Evolutionary conservation across 257 asterid species (phyloP), one percentile per base, ranked within the genome.

Genomic region (Nicotiana benthamiana): DNA sequence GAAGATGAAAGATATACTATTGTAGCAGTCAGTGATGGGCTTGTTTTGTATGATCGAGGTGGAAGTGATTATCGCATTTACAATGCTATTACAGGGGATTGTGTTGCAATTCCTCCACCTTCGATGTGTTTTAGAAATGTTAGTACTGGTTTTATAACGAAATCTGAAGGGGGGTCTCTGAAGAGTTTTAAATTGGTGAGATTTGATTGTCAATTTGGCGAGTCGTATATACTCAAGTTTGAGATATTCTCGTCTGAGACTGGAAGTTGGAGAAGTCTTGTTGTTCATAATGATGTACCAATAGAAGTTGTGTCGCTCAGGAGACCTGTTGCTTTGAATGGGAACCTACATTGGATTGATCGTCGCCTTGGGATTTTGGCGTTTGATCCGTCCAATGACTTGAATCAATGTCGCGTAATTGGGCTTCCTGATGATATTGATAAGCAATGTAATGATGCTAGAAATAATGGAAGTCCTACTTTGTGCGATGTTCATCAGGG

Each of bases 301-400:
- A 30, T 77, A 10, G 81, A 77, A 59, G 34, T 77, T 26, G 81
- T 62, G 0, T 59, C 72, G 43, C 72, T 60, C 0, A 77, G 72
- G 36, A 36, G 57, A 43, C 81, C 74, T 40, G 81, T 62, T 9
- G 9, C 43, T 20, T 4, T 77, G 26, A 77, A 77, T 32, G 81
- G 81, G 10, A 77, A 36, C 53, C 12, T 77, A 5, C 81, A 77
- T 62, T 77, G 81, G 81, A 62, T 77, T n/a, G 81, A 59, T 59
- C 81, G 81, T 40, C 40, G 43, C 17, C 54, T 59, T 34, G 81
- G 81, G 26, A 34, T 77, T 22, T 9, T 77, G 3, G 81, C 56
- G 0, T 59, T 56, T 32, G 11, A 77, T 59, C 81, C 81, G 36
- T 77, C 13, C 27, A n/a, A 4, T 6, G 70, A 70, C 0, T 0